Percentiles rank a stretch among this genome's conserved stretches.
These are phyloP conservation scores for Dictyostelium firmibasis DNA, from an alignment of 78 protist genomes.

Conservation along the genomic window DNA sequence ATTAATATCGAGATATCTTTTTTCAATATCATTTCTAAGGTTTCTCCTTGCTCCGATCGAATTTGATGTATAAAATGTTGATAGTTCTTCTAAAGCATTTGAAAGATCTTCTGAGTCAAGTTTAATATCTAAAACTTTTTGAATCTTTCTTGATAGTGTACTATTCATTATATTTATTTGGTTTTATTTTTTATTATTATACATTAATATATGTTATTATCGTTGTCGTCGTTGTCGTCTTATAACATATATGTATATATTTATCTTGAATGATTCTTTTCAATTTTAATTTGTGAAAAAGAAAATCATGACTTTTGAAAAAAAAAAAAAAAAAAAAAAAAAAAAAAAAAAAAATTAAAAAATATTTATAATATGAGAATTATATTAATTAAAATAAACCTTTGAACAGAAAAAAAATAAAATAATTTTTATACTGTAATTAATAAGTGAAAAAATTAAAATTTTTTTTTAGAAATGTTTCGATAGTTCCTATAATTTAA, in stretches of 20 bases:
- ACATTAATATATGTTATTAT: not conserved
- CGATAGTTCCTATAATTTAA: too few relatives aligned
- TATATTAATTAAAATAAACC: too few relatives aligned
- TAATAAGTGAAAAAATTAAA: too few relatives aligned
- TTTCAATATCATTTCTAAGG: slow-evolving; percentile 77
- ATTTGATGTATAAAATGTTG: slow-evolving; percentile 45
- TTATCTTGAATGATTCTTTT: too few relatives aligned
- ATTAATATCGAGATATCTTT: slow-evolving; percentile 60
- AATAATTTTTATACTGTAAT: too few relatives aligned
- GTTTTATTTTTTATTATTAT: not conserved
- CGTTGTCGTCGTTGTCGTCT: too few relatives aligned
- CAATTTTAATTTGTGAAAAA: too few relatives aligned
- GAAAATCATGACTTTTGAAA: not conserved
- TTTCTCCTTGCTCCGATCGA: slow-evolving; percentile 73
- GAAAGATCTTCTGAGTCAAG: slow-evolving; percentile 50
- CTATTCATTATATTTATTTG: slow-evolving; percentile 47
- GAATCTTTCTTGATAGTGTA: slow-evolving; percentile 72
- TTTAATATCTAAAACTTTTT: slow-evolving; percentile 73
- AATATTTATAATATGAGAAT: too few relatives aligned
- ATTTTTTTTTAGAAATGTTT: too few relatives aligned
- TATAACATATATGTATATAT: too few relatives aligned
- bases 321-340: not conserved
- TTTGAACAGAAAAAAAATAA: too few relatives aligned
- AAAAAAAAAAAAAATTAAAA: not conserved
- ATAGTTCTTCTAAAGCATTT: slow-evolving; percentile 41